Evolutionary conservation across 164 flowering plant species (phyloP), one percentile per base, ranked within the genome.

Genomic region (Tinospora cordifolia): DNA sequence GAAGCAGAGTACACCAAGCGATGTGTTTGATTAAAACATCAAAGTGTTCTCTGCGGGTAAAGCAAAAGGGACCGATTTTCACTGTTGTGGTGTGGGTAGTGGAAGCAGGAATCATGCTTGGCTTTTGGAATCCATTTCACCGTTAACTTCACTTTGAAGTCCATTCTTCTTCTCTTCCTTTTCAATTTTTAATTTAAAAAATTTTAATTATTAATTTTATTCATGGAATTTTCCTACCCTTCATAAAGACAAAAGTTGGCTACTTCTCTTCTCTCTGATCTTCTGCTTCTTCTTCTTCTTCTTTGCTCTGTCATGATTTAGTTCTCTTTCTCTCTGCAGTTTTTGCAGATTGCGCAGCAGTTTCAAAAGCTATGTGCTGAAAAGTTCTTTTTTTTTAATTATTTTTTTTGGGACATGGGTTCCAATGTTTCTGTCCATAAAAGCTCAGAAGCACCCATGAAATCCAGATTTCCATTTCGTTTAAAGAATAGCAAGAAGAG

Each of bases 351-450:
- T 7, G 12, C 47, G 12, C 14, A 44, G 47, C 7, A 15, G 51
- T 19, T 14, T 30, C 49, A 25, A 11, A 44, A 41, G 58, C 38
- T 67, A 40, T 54, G 47, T 54, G 27, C 38, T 36, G 63, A 38
- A 57, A 54, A 34, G 10, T 4, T 36, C n/a, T 22, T 9, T 22
- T 15, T 68, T 36, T 27, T 30, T 30, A n/a, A n/a, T n/a, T n/a
- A n/a, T 30, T 30, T 30, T 30, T 30, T 4, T 30, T 38, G 13
- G 22, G 12, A 54, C 25, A 60, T 69, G 71, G 63, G 71, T 57
- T 69, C 71, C 36, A 12, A 15, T 27, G 71, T 57, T 69, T 69
- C 71, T 13, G 34, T 57, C 63, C 46, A 57, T 22, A 57, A 54
- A 30, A 19, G 38, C 41, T 57, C 60, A 41, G 60, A 49, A 0